phyloP scores from a whole-genome alignment of 2,329 filamentous ascomycete species.

The Dactylellina drechsleri region DNA sequence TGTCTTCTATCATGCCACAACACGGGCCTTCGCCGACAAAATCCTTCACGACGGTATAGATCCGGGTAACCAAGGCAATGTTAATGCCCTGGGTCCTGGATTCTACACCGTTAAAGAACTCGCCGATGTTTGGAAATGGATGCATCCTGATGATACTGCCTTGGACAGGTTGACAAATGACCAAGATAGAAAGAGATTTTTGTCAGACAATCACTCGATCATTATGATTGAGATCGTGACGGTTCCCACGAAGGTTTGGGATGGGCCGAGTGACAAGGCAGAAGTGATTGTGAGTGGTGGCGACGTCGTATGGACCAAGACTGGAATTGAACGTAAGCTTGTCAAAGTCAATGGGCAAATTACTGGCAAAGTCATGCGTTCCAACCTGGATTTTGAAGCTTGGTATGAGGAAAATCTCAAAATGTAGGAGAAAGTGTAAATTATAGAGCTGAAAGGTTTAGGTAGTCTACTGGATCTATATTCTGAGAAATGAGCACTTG shows the following conservation, averaged over 20 bases:
- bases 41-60: constrained; percentile 2
- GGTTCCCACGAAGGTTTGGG: constrained; percentile 5
- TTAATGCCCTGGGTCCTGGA: constrained; percentile 10
- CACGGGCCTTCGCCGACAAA: background rate
- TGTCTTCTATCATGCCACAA: constrained; percentile 9
- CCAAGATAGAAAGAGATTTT: background rate
- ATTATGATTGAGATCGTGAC: constrained; percentile 8
- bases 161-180: background rate
- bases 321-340: background rate
- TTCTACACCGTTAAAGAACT: constrained; percentile 4
- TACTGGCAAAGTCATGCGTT: background rate
- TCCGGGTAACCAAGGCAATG: background rate
- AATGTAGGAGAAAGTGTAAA: constrained; percentile 4
- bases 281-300: background rate
- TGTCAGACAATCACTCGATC: constrained; percentile 5
- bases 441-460: constrained; percentile 19
- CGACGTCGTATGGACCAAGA: constrained; percentile 15
- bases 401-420: background rate
- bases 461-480: constrained; percentile 6
- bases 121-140: constrained; percentile 12
- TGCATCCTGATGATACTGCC: background rate
- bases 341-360: constrained; percentile 8
- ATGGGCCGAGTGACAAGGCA: background rate
- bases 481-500: too few relatives aligned
- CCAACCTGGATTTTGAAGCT: background rate